Evolutionary conservation across 345 rosid genomes (phyloP).

Genomic region (Eucalyptus leucophloia): DNA sequence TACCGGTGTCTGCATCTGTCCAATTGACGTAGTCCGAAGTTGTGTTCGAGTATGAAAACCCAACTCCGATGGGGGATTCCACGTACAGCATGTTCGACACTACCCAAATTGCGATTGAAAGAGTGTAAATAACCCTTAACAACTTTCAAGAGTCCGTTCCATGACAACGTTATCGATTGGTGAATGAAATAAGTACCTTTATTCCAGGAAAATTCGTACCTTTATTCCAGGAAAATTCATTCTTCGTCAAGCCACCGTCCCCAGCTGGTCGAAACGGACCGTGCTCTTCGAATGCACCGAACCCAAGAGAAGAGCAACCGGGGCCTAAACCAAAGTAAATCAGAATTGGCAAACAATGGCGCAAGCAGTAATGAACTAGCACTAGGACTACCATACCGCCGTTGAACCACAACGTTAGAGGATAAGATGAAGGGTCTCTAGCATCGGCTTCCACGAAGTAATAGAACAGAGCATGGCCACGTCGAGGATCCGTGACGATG

Average conservation of each 20-base stretch:
- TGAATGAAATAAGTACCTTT: not conserved
- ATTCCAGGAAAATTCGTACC: slow-evolving; percentile 20
- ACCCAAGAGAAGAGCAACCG: too few relatives aligned
- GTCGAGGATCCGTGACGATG: not conserved
- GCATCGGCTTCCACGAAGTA: not conserved
- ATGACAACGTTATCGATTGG: not conserved
- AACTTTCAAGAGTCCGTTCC: not conserved
- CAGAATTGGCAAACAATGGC: too few relatives aligned
- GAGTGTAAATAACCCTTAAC: not conserved
- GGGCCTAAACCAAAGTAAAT: too few relatives aligned
- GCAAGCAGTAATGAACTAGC: too few relatives aligned
- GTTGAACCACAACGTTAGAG: too few relatives aligned
- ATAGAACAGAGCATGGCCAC: not conserved
- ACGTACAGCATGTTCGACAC: slow-evolving; percentile 16
- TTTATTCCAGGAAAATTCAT: too few relatives aligned
- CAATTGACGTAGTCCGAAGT: not conserved
- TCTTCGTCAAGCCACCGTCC: too few relatives aligned
- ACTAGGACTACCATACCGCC: too few relatives aligned
- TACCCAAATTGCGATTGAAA: not conserved
- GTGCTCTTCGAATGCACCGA: too few relatives aligned
- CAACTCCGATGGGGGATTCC: slow-evolving; percentile 17
- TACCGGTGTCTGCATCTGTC: slow-evolving; percentile 2
- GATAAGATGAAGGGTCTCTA: not conserved
- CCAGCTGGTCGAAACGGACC: too few relatives aligned
- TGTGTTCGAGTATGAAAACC: slow-evolving; percentile 20